Percentiles rank a stretch among this genome's conserved stretches.
phyloP scores from a whole-genome alignment of 2,329 filamentous ascomycete species.

The Pseudogymnoascus sp. region DNA sequence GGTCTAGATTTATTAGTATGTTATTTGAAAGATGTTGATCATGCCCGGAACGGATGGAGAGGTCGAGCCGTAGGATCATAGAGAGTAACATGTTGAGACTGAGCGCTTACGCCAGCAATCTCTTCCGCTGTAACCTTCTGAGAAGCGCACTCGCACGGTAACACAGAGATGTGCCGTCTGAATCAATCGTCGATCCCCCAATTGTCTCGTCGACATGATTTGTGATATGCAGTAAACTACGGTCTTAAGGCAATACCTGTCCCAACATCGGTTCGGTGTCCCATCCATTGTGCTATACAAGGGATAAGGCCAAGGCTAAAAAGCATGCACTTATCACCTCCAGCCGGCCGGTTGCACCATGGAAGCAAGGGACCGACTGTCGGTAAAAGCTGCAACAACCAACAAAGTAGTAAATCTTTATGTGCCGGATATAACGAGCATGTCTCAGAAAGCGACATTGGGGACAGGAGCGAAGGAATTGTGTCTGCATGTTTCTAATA shows the following conservation, averaged over 20 bases:
- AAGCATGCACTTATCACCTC: background rate
- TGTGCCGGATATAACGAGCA: background rate
- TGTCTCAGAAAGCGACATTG: constrained; percentile 2
- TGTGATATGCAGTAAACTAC: background rate
- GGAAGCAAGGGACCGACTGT: background rate
- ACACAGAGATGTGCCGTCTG: background rate
- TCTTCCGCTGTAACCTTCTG: background rate
- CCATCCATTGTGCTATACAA: background rate
- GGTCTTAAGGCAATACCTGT: background rate
- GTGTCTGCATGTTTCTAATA: background rate
- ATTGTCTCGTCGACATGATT: background rate
- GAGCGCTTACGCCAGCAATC: background rate
- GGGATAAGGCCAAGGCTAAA: background rate
- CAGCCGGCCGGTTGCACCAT: background rate
- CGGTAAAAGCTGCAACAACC: background rate
- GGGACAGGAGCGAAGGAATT: background rate
- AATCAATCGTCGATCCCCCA: background rate
- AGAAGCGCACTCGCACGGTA: background rate
- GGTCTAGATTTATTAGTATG: background rate
- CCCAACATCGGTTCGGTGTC: background rate
- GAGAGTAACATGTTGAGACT: background rate
- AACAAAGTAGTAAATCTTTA: background rate
- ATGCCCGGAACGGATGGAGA: background rate
- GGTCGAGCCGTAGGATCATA: background rate
- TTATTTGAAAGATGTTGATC: background rate